Evolutionary conservation across 257 asterid species (phyloP).

Genomic region (Gentiana straminea): DNA sequence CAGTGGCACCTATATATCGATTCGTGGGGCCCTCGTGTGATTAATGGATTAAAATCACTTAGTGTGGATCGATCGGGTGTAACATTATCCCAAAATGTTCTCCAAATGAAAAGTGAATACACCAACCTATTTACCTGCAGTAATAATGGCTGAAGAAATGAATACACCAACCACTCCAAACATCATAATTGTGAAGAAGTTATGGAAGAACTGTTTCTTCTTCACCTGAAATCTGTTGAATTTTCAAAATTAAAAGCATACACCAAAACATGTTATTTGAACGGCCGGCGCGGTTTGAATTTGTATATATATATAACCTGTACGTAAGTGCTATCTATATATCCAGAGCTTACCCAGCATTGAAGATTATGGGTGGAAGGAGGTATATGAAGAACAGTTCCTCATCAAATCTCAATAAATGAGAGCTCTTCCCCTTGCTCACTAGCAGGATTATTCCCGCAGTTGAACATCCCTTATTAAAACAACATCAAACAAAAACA

Average conservation of each 20-base stretch:
- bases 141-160: conserved; percentile 59
- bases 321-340: neutral
- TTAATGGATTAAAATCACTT: no score
- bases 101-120: conserved; percentile 25
- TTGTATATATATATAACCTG: no score
- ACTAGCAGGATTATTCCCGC: conserved; percentile 59
- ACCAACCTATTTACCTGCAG: conserved; percentile 79
- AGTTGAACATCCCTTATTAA: conserved; percentile 42
- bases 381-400: conserved; percentile 84
- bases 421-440: conserved; percentile 78
- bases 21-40: no score
- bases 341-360: conserved; percentile 64
- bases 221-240: conserved; percentile 75
- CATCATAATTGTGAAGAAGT: conserved; percentile 85
- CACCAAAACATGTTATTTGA: no score
- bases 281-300: no score
- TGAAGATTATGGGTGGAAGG: conserved; percentile 86
- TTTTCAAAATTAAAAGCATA: neutral
- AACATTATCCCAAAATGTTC: no score
- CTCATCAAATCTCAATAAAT: conserved; percentile 74
- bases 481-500: neutral
- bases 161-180: conserved; percentile 86
- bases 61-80: no score
- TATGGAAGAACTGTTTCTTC: conserved; percentile 95
- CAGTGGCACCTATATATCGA: no score